Percentiles rank a stretch among this genome's conserved stretches.
phyloP scores from a whole-genome alignment of 495 filamentous ascomycete species.

The Hyaloscypha bicolor region DNA sequence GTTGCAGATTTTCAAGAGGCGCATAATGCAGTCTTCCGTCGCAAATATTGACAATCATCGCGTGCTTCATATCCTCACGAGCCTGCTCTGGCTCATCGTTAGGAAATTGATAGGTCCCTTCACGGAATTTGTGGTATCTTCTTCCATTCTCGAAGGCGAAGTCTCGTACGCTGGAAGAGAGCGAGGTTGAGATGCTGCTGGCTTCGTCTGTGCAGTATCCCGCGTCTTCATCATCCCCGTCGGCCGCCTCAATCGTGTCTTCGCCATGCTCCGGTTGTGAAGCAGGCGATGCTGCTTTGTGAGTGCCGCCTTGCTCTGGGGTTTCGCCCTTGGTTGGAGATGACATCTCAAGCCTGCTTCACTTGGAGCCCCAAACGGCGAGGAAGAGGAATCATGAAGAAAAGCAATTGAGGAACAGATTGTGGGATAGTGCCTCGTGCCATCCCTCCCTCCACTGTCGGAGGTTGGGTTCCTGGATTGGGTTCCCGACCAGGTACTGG shows the following conservation, averaged over 20 bases:
- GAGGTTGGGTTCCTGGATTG: too few relatives aligned
- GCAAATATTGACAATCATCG: not conserved
- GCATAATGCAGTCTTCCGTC: not conserved
- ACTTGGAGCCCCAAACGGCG: too few relatives aligned
- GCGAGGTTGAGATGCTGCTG: not conserved
- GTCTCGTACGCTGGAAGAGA: not conserved
- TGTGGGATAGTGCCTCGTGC: too few relatives aligned
- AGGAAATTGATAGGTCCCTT: not conserved
- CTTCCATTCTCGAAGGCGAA: not conserved
- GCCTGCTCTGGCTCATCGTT: slow-evolving; percentile 3
- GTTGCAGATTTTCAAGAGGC: not conserved
- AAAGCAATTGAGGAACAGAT: too few relatives aligned
- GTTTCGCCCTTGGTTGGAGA: too few relatives aligned
- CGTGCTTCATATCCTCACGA: slow-evolving; percentile 3
- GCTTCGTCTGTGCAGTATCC: not conserved
- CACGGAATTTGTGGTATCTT: not conserved
- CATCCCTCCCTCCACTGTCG: too few relatives aligned
- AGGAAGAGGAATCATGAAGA: too few relatives aligned
- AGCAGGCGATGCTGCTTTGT: too few relatives aligned
- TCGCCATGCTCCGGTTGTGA: too few relatives aligned
- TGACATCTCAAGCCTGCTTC: too few relatives aligned
- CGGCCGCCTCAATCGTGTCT: not conserved
- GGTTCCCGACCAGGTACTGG: too few relatives aligned
- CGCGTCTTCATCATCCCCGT: not conserved
- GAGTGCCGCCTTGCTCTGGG: too few relatives aligned